Conservation (phyloP, 2,329 filamentous ascomycete genomes). For the Colletotrichum sp. region DNA sequence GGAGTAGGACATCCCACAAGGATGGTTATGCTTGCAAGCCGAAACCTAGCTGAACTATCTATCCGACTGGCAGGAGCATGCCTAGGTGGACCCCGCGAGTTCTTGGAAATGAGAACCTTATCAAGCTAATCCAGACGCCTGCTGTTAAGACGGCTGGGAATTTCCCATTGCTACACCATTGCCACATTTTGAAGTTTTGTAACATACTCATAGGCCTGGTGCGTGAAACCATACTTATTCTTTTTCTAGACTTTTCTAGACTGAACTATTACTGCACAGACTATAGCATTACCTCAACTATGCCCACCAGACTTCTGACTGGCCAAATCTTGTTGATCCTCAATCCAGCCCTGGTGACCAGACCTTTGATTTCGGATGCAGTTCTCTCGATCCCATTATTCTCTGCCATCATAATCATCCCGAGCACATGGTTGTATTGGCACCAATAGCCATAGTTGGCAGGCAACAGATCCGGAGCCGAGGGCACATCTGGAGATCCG, state of each 20-base stretch:
- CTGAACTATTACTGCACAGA: not conserved
- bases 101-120: not conserved
- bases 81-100: not conserved
- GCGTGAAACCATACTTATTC: not conserved
- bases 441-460: slow-evolving; percentile 38
- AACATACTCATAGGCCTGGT: not conserved
- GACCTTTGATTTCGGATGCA: slow-evolving; percentile 30
- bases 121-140: not conserved
- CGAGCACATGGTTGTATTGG: slow-evolving; percentile 34
- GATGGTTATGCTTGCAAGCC: not conserved
- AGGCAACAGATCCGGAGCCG: slow-evolving; percentile 34
- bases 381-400: slow-evolving; percentile 41
- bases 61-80: not conserved
- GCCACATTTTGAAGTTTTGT: not conserved
- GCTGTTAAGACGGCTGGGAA: not conserved
- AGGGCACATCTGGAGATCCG: slow-evolving; percentile 28
- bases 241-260: not conserved
- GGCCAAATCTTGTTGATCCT: slow-evolving; percentile 34
- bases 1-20: not conserved
- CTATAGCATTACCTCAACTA: slow-evolving; percentile 25
- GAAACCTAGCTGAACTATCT: not conserved
- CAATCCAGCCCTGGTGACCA: slow-evolving; percentile 32
- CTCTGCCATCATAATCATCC: slow-evolving; percentile 35
- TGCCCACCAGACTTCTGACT: slow-evolving; percentile 33
- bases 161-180: not conserved